A percentile compares a stretch with the other conserved stretches of the same genome.
phyloP scores from a whole-genome alignment of 2,329 filamentous ascomycete species.

The Fusarium zealandicum region DNA sequence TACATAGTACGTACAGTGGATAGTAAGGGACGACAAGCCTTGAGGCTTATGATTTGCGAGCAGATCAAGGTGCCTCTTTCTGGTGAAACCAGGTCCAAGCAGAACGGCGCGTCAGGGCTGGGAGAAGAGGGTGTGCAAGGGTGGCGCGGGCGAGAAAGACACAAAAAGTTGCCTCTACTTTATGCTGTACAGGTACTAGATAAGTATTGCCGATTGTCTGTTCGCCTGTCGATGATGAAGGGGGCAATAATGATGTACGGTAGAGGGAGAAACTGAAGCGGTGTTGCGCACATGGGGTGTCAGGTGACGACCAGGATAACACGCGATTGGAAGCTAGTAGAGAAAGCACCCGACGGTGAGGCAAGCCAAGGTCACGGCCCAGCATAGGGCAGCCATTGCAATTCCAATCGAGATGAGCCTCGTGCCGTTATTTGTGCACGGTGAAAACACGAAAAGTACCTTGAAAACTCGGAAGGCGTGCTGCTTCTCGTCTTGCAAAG shows the following conservation, averaged over 20 bases:
- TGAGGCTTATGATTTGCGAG: not conserved
- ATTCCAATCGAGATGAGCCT: conserved; percentile 14
- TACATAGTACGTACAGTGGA: not conserved
- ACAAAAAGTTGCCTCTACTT: too few species aligned
- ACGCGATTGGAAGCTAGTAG: conserved; percentile 23
- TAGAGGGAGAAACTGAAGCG: conserved; percentile 5
- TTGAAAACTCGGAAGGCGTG: not conserved
- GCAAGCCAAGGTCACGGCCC: conserved; percentile 1
- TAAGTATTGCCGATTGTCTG: not conserved
- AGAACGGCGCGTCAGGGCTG: not conserved
- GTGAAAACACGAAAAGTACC: not conserved
- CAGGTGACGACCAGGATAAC: conserved; percentile 31
- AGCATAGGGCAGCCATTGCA: conserved; percentile 1
- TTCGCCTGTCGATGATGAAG: conserved; percentile 5
- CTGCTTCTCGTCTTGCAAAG: too few species aligned
- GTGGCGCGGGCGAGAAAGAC: not conserved
- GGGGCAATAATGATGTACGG: conserved; percentile 1
- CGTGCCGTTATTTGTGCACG: conserved; percentile 5
- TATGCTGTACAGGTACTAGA: too few species aligned
- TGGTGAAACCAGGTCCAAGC: not conserved
- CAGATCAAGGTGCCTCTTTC: not conserved
- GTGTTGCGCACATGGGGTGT: conserved; percentile 20
- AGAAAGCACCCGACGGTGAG: not conserved
- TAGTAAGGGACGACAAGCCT: not conserved
- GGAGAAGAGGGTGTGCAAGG: not conserved